These are phyloP conservation scores for Biscogniauxia sp. DNA, from an alignment of 2,329 filamentous ascomycete species.

Conservation along the genomic window DNA sequence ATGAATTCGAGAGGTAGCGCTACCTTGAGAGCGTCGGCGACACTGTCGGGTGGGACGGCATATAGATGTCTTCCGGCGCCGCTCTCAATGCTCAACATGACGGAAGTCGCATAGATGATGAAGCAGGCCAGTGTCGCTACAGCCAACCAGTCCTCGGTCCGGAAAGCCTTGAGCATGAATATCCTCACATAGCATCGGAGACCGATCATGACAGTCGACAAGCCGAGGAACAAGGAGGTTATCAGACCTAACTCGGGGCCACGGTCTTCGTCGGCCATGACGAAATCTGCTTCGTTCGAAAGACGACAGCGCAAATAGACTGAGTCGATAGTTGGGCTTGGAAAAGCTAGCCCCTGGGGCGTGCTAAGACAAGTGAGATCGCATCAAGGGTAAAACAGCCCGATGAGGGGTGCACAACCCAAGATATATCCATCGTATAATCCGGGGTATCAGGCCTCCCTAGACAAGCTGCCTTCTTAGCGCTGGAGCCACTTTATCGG, in stretches of 20 bases:
- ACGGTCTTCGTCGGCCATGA: slow-evolving; percentile 22
- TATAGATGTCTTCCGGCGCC: slow-evolving; percentile 23
- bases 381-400: slow-evolving; percentile 3
- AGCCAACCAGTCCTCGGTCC: slow-evolving; percentile 26
- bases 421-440: not conserved
- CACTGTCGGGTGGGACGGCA: slow-evolving; percentile 17
- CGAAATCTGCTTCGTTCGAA: no score
- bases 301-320: no score
- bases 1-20: not conserved
- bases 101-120: slow-evolving; percentile 16
- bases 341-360: not conserved
- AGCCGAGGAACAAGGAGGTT: slow-evolving; percentile 15
- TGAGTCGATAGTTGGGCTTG: not conserved
- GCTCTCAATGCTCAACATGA: slow-evolving; percentile 20
- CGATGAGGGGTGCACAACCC: not conserved
- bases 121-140: slow-evolving; percentile 20
- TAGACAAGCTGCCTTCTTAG: not conserved
- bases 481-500: not conserved
- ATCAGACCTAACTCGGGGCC: slow-evolving; percentile 23
- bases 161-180: slow-evolving; percentile 24
- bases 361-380: slow-evolving; percentile 1
- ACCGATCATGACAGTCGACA: slow-evolving; percentile 21
- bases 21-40: slow-evolving; percentile 25
- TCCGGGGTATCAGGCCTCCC: no score
- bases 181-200: slow-evolving; percentile 29